phyloP scores from a whole-genome alignment of 2,329 filamentous ascomycete genomes.

The Drechslerella stenobrocha region DNA sequence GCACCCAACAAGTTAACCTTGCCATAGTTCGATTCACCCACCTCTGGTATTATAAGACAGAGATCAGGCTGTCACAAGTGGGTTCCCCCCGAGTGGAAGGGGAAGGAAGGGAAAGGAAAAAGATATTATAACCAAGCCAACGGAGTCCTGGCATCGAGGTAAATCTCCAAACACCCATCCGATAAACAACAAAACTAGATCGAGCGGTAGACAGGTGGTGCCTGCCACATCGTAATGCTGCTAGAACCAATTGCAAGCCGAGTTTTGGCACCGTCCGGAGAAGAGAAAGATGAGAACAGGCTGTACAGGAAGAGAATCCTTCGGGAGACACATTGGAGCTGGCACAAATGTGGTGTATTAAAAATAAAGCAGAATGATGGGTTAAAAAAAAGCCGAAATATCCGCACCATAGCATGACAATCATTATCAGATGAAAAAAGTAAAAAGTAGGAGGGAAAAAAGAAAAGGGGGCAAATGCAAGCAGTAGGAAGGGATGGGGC shows the following conservation, averaged over 20 bases:
- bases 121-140: slow-evolving; percentile 12
- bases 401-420: slow-evolving; percentile 49
- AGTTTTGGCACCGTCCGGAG: slow-evolving; percentile 14
- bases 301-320: slow-evolving; percentile 44
- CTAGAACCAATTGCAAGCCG: slow-evolving; percentile 18
- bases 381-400: slow-evolving; percentile 28
- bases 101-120: neutral
- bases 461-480: slow-evolving; percentile 3
- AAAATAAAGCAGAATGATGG: slow-evolving; percentile 11
- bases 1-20: slow-evolving; percentile 47
- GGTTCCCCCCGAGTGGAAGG: slow-evolving; percentile 8
- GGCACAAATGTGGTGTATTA: slow-evolving; percentile 19
- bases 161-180: slow-evolving; percentile 22
- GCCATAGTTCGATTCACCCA: slow-evolving; percentile 28
- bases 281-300: slow-evolving; percentile 37
- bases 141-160: slow-evolving; percentile 20
- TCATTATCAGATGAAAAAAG: slow-evolving; percentile 19
- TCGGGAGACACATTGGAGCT: slow-evolving; percentile 15
- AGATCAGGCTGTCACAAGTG: slow-evolving; percentile 13
- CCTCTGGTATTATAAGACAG: slow-evolving; percentile 31
- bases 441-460: slow-evolving; percentile 5
- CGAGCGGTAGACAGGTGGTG: slow-evolving; percentile 14
- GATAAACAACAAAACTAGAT: slow-evolving; percentile 8
- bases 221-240: slow-evolving; percentile 17
- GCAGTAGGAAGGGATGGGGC: no score